Evolutionary conservation across 345 rosid genomes (phyloP).

Genomic region (Hypericum perforatum): DNA sequence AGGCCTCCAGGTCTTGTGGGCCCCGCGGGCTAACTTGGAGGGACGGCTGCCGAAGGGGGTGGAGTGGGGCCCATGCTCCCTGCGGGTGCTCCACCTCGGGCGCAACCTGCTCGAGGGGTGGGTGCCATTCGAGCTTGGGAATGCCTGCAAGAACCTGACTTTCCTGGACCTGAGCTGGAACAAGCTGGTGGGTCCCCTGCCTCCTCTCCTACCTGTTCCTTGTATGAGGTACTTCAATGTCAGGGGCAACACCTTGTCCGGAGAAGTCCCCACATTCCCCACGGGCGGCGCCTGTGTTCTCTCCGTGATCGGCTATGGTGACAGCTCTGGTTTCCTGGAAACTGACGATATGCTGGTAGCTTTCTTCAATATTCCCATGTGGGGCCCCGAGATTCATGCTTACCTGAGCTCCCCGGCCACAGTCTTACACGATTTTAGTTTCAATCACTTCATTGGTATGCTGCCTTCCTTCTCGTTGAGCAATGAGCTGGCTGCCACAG

Average conservation of each 20-base stretch:
- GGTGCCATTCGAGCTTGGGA: constrained; percentile 28
- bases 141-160: constrained; percentile 37
- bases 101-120: constrained; percentile 35
- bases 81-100: constrained; percentile 43
- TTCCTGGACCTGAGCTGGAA: constrained; percentile 59
- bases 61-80: constrained; percentile 38
- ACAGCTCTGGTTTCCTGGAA: constrained; percentile 11
- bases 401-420: constrained; percentile 4
- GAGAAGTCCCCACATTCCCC: constrained; percentile 31
- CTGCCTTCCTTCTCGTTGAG: constrained; percentile 40
- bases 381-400: constrained; percentile 24
- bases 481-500: constrained; percentile 20
- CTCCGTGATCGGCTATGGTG: constrained; percentile 13
- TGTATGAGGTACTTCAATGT: constrained; percentile 51
- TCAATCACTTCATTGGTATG: constrained; percentile 38
- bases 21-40: constrained; percentile 56
- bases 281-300: constrained; percentile 19
- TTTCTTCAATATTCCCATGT: constrained; percentile 18
- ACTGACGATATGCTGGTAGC: constrained; percentile 28
- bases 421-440: constrained; percentile 48
- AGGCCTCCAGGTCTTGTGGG: constrained; percentile 50
- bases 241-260: constrained; percentile 43
- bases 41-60: constrained; percentile 36
- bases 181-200: constrained; percentile 36
- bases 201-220: constrained; percentile 35